phyloP scores from a whole-genome alignment of 1,139 yeast genomes.

The Saccharomyces pastorianus region DNA sequence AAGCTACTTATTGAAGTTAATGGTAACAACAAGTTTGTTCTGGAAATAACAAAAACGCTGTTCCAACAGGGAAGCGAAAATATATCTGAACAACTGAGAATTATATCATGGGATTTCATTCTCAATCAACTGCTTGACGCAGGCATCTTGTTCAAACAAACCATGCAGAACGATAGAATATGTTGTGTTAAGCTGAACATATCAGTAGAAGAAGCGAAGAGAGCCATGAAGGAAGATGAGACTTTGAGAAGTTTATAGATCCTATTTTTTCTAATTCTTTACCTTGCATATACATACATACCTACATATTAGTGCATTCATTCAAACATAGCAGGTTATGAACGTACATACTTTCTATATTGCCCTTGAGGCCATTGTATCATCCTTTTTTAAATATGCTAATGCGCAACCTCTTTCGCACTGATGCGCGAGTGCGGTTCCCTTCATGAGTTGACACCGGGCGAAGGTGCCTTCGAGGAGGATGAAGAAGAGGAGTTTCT shows the following conservation, averaged over 20 bases:
- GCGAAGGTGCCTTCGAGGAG: neutral
- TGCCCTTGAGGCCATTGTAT: neutral
- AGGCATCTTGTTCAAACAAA: conserved; percentile 66
- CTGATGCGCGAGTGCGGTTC: neutral
- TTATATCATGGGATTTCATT: conserved; percentile 32
- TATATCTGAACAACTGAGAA: conserved; percentile 24
- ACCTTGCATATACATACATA: neutral
- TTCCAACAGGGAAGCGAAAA: conserved; percentile 17
- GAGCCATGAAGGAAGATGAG: conserved; percentile 51
- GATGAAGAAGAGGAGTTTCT: neutral
- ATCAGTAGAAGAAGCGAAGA: conserved; percentile 60
- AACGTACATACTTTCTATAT: neutral
- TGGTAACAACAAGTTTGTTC: conserved; percentile 26
- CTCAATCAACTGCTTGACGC: conserved; percentile 62
- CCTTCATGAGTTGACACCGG: neutral
- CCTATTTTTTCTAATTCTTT: neutral
- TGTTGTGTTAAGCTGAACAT: conserved; percentile 56
- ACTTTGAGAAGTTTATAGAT: conserved; percentile 18
- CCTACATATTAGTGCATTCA: neutral
- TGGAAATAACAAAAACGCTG: conserved; percentile 26
- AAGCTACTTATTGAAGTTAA: conserved; percentile 40
- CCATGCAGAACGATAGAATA: conserved; percentile 58
- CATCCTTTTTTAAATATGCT: neutral
- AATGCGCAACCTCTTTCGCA: neutral
- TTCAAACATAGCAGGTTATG: neutral